Evolutionary conservation across 2,329 filamentous ascomycete species (phyloP).

Genomic region (Penicillium sp.): DNA sequence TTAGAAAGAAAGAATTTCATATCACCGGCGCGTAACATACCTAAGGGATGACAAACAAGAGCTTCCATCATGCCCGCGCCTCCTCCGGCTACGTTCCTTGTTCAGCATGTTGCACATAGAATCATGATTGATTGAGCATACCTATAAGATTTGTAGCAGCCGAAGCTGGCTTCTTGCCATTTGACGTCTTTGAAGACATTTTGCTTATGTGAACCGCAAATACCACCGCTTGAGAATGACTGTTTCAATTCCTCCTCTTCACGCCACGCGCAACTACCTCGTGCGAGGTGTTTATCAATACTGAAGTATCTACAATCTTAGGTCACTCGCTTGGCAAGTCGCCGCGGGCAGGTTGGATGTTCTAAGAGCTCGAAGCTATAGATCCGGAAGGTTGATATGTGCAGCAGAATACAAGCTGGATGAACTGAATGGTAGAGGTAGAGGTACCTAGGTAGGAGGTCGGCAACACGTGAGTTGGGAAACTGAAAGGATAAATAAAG

Average conservation of each 20-base stretch:
- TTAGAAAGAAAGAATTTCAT: constrained; percentile 21
- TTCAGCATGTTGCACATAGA: constrained; percentile 17
- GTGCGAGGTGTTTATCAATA: background rate
- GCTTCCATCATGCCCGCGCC: constrained; percentile 99
- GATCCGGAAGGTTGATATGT: background rate
- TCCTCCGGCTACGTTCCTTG: constrained; percentile 67
- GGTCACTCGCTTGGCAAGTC: too few species aligned
- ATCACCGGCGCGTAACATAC: constrained; percentile 47
- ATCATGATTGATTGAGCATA: constrained; percentile 34
- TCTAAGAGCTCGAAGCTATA: background rate
- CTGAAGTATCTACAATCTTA: background rate
- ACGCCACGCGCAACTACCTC: background rate
- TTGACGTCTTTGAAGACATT: constrained; percentile 10
- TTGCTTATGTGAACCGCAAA: background rate
- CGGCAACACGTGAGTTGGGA: background rate
- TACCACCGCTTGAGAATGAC: background rate
- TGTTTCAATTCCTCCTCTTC: background rate
- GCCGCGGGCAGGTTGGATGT: background rate
- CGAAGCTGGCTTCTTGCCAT: constrained; percentile 68
- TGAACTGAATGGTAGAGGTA: background rate
- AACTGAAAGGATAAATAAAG: background rate
- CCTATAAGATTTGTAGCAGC: constrained; percentile 88
- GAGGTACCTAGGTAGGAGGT: background rate
- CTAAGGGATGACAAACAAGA: constrained; percentile 87
- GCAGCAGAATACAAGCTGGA: background rate